Evolutionary conservation across 179 eudicot species (phyloP).

Genomic region (Silene noctiflora): DNA sequence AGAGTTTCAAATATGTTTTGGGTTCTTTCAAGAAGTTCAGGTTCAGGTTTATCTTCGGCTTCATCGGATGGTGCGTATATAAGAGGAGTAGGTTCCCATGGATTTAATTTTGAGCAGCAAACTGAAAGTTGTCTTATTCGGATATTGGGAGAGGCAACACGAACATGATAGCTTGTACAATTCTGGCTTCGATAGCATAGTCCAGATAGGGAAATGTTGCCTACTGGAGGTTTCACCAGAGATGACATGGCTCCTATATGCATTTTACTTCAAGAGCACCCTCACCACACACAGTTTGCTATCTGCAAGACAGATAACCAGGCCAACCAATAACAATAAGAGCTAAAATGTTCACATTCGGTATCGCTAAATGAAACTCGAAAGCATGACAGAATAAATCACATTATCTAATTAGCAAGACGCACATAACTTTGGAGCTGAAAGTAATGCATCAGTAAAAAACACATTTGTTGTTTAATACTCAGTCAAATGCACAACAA

Average conservation of each 20-base stretch:
- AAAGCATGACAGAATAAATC: not conserved
- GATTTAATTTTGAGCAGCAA: slow-evolving; percentile 50
- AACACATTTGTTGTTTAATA: not conserved
- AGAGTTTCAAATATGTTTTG: slow-evolving; percentile 57
- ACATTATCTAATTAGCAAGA: not conserved
- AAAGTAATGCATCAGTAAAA: not conserved
- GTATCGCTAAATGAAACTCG: not conserved
- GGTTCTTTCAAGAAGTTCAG: slow-evolving; percentile 38
- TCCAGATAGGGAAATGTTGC: slow-evolving; percentile 26
- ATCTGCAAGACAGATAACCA: slow-evolving; percentile 24
- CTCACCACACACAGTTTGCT: not conserved
- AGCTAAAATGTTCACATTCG: not conserved
- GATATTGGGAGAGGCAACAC: slow-evolving; percentile 24
- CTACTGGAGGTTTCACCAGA: slow-evolving; percentile 29
- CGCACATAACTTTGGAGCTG: not conserved
- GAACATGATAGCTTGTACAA: slow-evolving; percentile 21
- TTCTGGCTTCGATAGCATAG: slow-evolving; percentile 30
- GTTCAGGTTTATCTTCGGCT: slow-evolving; percentile 36
- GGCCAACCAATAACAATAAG: not conserved
- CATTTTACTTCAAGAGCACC: slow-evolving; percentile 16
- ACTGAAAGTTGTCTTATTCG: slow-evolving; percentile 25
- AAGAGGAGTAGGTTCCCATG: slow-evolving; percentile 73
- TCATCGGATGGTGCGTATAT: slow-evolving; percentile 55
- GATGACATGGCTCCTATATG: slow-evolving; percentile 40
- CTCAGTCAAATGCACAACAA: slow-evolving; percentile 4